These are phyloP conservation scores for Leptoxyphium fumago DNA, from an alignment of 2,329 filamentous ascomycete genomes.

Conservation along the genomic window DNA sequence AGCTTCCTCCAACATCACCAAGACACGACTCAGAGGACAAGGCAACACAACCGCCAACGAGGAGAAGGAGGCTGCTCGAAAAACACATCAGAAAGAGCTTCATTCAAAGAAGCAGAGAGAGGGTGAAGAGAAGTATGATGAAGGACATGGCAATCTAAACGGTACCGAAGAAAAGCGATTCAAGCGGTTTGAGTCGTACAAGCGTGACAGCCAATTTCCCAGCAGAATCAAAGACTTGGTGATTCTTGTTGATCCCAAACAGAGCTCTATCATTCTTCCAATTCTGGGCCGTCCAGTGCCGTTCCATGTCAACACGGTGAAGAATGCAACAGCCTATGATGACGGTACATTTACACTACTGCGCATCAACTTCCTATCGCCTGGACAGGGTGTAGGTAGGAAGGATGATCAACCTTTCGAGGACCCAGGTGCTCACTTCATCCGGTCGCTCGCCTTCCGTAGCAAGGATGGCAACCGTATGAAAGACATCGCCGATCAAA, in stretches of 20 bases:
- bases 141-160: slow-evolving; percentile 70
- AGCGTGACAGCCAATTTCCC: slow-evolving; percentile 89
- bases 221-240: slow-evolving; percentile 67
- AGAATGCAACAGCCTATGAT: slow-evolving; percentile 95
- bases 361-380: slow-evolving; percentile 92
- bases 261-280: slow-evolving; percentile 76
- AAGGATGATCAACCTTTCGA: slow-evolving; percentile 98
- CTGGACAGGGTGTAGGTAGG: slow-evolving; percentile 88
- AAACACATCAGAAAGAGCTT: slow-evolving; percentile 83
- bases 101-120: slow-evolving; percentile 80
- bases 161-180: slow-evolving; percentile 95
- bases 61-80: slow-evolving; percentile 71
- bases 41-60: slow-evolving; percentile 78
- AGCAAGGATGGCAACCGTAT: slow-evolving; percentile 82
- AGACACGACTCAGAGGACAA: slow-evolving; percentile 81
- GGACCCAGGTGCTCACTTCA: slow-evolving; percentile 87
- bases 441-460: slow-evolving; percentile 86
- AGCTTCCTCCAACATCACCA: slow-evolving; percentile 88
- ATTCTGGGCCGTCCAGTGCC: slow-evolving; percentile 96
- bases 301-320: slow-evolving; percentile 97
- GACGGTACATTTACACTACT: slow-evolving; percentile 90
- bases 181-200: slow-evolving; percentile 98
- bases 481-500: slow-evolving; percentile 79
- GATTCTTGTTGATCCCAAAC: slow-evolving; percentile 83
- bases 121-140: slow-evolving; percentile 70